Evolutionary conservation across 2,329 filamentous ascomycete genomes (phyloP).

Genomic region (Aphanoascus verrucosus): DNA sequence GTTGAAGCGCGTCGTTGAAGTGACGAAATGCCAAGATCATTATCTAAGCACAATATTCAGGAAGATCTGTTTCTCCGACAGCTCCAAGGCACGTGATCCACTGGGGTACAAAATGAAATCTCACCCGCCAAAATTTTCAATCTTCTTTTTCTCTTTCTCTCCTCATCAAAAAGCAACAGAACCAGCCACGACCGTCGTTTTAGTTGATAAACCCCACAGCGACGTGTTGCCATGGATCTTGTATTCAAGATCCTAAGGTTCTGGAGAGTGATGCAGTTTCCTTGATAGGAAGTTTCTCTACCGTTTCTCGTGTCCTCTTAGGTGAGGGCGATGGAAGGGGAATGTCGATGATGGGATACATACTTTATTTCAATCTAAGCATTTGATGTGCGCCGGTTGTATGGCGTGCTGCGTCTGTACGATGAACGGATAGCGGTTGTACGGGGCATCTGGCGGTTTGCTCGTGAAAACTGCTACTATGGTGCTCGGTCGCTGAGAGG

Average conservation of each 20-base stretch:
- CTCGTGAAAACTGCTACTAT: no score
- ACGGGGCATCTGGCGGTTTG: no score
- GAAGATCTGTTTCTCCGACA: no score
- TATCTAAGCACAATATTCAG: background rate
- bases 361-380: slow-evolving; percentile 5
- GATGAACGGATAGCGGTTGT: no score
- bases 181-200: slow-evolving; percentile 60
- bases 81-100: slow-evolving; percentile 24
- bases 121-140: slow-evolving; percentile 15
- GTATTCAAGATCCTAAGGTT: slow-evolving; percentile 44
- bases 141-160: slow-evolving; percentile 21
- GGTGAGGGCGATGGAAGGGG: slow-evolving; percentile 58
- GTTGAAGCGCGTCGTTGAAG: background rate
- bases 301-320: slow-evolving; percentile 53
- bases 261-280: slow-evolving; percentile 49
- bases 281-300: slow-evolving; percentile 60
- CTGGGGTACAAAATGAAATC: slow-evolving; percentile 19
- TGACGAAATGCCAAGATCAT: background rate
- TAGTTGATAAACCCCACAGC: slow-evolving; percentile 43
- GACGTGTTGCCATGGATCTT: slow-evolving; percentile 55
- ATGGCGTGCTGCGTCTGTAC: no score
- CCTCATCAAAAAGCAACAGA: slow-evolving; percentile 44
- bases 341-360: slow-evolving; percentile 62
- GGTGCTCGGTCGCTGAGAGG: no score
- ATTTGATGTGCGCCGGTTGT: no score